These are phyloP conservation scores for Pseudocercospora fijiensis DNA, from an alignment of 2,329 filamentous ascomycete species.

Conservation along the genomic window DNA sequence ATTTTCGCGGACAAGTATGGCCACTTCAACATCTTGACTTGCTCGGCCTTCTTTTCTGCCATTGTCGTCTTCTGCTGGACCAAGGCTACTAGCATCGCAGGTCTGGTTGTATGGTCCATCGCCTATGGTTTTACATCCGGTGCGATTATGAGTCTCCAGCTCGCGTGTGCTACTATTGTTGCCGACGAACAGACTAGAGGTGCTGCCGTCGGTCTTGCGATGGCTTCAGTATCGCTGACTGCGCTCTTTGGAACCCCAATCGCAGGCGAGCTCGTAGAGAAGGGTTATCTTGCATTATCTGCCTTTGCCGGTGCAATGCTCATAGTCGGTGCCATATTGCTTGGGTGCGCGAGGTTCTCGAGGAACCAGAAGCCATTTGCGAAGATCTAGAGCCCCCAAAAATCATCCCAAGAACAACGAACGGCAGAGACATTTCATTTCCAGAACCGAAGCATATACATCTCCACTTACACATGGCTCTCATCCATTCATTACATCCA, in stretches of 20 bases:
- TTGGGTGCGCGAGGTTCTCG: slow-evolving; percentile 13
- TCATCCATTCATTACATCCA: too few relatives aligned
- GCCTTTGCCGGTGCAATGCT: slow-evolving; percentile 24
- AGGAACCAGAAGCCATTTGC: slow-evolving; percentile 5
- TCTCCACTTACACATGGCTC: not conserved
- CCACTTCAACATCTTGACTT: slow-evolving; percentile 43
- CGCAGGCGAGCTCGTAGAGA: slow-evolving; percentile 25
- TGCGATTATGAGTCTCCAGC: slow-evolving; percentile 50
- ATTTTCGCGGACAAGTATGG: slow-evolving; percentile 44
- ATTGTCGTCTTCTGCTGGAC: slow-evolving; percentile 41
- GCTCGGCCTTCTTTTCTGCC: slow-evolving; percentile 39
- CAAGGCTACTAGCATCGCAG: slow-evolving; percentile 24
- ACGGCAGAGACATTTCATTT: too few relatives aligned
- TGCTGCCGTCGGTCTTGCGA: slow-evolving; percentile 45
- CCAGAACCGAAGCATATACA: not conserved
- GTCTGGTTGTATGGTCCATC: slow-evolving; percentile 31
- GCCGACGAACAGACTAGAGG: slow-evolving; percentile 43
- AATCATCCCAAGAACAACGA: not conserved
- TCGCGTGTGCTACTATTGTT: slow-evolving; percentile 48
- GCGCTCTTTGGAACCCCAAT: slow-evolving; percentile 29
- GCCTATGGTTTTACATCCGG: slow-evolving; percentile 47
- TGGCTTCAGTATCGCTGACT: slow-evolving; percentile 47
- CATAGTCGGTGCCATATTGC: slow-evolving; percentile 20
- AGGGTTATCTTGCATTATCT: slow-evolving; percentile 25
- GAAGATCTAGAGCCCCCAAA: slow-evolving; percentile 7